Base-by-base conservation (phyloP, 192 early-diverging fungal genomes). In the Kappamyces sp. region DNA sequence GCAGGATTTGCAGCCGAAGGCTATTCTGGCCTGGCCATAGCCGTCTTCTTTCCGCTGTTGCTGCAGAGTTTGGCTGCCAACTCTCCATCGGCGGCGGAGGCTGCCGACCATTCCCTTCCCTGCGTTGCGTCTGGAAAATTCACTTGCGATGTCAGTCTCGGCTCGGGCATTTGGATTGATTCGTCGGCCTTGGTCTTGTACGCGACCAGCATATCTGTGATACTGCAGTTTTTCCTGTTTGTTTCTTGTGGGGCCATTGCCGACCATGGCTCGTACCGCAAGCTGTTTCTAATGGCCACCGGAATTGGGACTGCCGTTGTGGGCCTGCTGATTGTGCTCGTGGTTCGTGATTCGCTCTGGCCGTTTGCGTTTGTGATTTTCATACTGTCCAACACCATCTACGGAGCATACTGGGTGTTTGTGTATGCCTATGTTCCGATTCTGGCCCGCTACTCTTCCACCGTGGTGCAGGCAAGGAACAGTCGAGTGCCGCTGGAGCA, bases 31-130 rank as follows among this genome's bases (percentile, higher is more conserved):
- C 13, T 59, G 46, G 57, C 37, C 36, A 6, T 62, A 2, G 63
- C 66, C 6, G 60, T 70, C 40, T 64, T 67, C 40, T 54, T 46
- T 23, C 72, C 72, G 34, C 15, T 74, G 49, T 66, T 74, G 35
- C 38, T 61, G 33, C 33, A 67, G 36, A 43, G 38, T 12, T 44
- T 69, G 39, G 46, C 42, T 32, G 63, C 68, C 0, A 23, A 47
- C 36, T 34, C 37, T 3, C 63, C 51, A 3, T 66, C 9, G 9
- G 10, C 12, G n/a, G 50, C n/a, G 5, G 5, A 60, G 9, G 40
- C 37, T 2, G n/a, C 32, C 60, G 49, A 68, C 49, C 67, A 50
- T 33, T 48, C 54, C 10, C 31, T 58, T 8, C 71, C 71, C 2
- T 72, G 23, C 23, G 23, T 23, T 23, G 23, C 23, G 23, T 23